These are phyloP conservation scores for Trichoderma arundinaceum DNA, from an alignment of 2,329 filamentous ascomycete genomes.

Conservation along the genomic window DNA sequence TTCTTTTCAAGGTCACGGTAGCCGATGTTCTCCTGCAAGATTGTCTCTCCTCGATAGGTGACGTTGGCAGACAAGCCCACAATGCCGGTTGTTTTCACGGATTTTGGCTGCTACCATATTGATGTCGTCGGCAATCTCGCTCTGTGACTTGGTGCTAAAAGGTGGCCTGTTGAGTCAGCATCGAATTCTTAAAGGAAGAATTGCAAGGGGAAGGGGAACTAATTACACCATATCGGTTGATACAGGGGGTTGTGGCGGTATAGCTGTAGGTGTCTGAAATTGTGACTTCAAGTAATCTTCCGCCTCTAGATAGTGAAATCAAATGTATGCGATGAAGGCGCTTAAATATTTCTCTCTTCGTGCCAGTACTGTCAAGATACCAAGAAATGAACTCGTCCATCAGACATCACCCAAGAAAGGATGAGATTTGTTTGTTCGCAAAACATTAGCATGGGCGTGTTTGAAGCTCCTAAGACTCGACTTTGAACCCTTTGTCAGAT, in stretches of 20 bases:
- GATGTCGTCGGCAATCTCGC: neutral
- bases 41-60: neutral
- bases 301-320: neutral
- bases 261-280: neutral
- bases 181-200: neutral
- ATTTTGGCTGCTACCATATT: neutral
- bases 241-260: neutral
- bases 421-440: too few species aligned
- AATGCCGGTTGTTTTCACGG: neutral
- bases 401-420: too few species aligned
- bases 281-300: neutral
- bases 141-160: neutral
- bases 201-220: neutral
- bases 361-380: too few species aligned
- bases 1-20: neutral
- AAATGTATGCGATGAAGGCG: neutral
- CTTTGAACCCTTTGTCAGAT: too few species aligned
- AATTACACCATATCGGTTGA: neutral
- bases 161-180: neutral
- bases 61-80: constrained; percentile 5
- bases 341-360: neutral
- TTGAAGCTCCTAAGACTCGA: too few species aligned
- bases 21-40: constrained; percentile 1
- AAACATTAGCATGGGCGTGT: too few species aligned
- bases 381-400: too few species aligned